Conservation (phyloP, 2,329 filamentous ascomycete species). For the Cladophialophora psammophila region DNA sequence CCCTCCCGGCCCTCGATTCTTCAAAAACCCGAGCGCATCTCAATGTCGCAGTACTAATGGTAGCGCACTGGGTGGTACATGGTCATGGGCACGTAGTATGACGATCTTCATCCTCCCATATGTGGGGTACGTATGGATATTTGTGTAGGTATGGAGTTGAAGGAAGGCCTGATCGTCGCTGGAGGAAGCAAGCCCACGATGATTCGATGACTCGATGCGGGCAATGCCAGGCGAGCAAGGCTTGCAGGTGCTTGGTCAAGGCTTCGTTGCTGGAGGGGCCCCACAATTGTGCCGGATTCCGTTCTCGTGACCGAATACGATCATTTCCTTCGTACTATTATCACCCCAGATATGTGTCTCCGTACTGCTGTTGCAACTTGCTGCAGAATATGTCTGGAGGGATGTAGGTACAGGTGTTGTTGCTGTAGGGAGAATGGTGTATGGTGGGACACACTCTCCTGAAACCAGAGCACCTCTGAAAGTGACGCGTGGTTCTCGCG, state of each 20-base stretch:
- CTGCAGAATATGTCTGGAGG: no score
- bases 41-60: slow-evolving; percentile 18
- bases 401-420: no score
- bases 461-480: no score
- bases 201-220: not conserved
- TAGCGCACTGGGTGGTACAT: not conserved
- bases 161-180: slow-evolving; percentile 3
- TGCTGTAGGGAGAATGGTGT: no score
- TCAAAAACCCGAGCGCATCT: not conserved
- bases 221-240: not conserved
- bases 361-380: no score
- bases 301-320: not conserved
- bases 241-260: slow-evolving; percentile 7
- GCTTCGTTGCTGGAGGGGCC: not conserved
- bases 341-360: no score
- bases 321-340: not conserved
- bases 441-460: no score
- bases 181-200: not conserved
- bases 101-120: slow-evolving; percentile 15
- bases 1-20: not conserved
- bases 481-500: no score
- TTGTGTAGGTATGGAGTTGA: no score
- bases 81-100: not conserved
- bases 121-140: slow-evolving; percentile 8
- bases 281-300: not conserved